Conservation (phyloP, 192 early-diverging fungal genomes). For the Podochytrium sp. region DNA sequence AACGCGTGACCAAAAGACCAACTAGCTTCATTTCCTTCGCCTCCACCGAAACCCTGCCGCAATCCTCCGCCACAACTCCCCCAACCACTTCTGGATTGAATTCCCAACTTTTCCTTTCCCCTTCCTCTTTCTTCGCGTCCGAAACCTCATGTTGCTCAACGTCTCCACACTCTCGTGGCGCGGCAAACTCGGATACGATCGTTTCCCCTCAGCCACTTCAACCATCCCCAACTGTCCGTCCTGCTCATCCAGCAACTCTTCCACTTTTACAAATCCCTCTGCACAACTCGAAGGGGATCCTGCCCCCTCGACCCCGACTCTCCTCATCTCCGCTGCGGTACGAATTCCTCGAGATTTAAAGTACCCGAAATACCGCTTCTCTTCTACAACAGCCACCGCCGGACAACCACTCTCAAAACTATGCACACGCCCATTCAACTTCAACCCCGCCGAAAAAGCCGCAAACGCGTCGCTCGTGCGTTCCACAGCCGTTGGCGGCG, state of each 20-base stretch:
- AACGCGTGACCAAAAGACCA: neutral
- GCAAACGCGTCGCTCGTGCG: neutral
- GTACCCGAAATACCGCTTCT: neutral
- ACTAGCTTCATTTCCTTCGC: neutral
- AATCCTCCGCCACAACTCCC: neutral
- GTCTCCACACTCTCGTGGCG: neutral
- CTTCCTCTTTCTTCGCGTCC: neutral
- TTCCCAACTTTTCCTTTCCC: neutral
- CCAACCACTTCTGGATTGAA: neutral
- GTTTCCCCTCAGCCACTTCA: slow-evolving; percentile 23
- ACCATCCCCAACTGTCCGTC: neutral
- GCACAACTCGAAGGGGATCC: neutral
- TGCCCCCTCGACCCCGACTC: neutral
- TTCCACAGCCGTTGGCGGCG: neutral
- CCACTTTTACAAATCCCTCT: neutral
- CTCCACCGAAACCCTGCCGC: neutral
- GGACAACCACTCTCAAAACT: slow-evolving; percentile 20
- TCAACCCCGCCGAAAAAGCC: neutral
- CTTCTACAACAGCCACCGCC: neutral
- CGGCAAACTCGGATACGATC: slow-evolving; percentile 23
- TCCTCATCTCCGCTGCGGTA: neutral
- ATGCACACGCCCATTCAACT: neutral
- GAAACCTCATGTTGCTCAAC: neutral
- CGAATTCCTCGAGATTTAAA: neutral
- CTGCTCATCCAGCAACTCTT: slow-evolving; percentile 1